Evolutionary conservation across 2,329 filamentous ascomycete species (phyloP).

Genomic region (Colletotrichum salicis): DNA sequence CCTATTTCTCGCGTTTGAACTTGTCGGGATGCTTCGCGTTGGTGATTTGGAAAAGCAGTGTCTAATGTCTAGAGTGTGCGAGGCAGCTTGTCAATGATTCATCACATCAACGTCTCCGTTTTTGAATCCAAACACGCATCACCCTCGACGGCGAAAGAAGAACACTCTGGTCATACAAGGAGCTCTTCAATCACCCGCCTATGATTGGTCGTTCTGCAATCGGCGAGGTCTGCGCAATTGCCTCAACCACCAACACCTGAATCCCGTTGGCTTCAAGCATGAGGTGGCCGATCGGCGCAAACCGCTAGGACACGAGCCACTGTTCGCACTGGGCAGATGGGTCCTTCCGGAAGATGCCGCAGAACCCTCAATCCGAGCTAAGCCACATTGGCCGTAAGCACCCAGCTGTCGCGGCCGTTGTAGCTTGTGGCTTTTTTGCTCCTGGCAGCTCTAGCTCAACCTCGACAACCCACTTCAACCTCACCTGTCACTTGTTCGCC

Average conservation of each 20-base stretch:
- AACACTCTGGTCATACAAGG: neutral
- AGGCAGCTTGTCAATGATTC: constrained; percentile 17
- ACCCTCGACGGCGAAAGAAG: neutral
- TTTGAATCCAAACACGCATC: neutral
- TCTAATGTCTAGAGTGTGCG: too few relatives aligned
- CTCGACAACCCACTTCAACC: constrained; percentile 4
- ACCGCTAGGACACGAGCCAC: neutral
- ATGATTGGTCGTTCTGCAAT: neutral
- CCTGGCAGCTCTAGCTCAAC: neutral
- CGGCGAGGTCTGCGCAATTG: neutral
- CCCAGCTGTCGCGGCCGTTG: constrained; percentile 1
- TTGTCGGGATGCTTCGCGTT: neutral
- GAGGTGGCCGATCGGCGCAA: neutral
- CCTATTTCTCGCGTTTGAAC: constrained; percentile 1
- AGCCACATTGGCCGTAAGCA: constrained; percentile 1
- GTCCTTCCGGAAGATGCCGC: constrained; percentile 3
- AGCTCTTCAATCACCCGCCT: neutral
- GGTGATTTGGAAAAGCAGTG: neutral
- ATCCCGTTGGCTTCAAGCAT: constrained; percentile 1
- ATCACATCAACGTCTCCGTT: neutral
- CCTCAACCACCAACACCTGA: neutral
- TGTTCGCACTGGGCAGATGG: constrained; percentile 2
- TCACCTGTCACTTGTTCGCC: neutral
- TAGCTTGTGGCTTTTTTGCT: neutral
- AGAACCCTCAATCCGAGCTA: neutral